These are phyloP conservation scores for Eimeria falciformis DNA, from an alignment of 169 alveolate genomes.

Conservation along the genomic window DNA sequence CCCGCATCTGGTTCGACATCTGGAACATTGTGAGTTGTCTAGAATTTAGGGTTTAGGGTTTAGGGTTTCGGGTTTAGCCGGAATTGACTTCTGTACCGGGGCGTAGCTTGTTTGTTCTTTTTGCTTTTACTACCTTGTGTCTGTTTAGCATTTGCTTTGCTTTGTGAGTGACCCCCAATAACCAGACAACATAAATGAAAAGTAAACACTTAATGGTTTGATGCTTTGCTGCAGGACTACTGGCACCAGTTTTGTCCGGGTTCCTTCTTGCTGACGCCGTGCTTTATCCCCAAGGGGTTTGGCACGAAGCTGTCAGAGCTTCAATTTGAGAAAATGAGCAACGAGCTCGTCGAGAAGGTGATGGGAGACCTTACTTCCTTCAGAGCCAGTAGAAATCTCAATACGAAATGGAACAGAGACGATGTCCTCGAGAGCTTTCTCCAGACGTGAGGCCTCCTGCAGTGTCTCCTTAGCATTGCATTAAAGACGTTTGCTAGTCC, in stretches of 20 bases:
- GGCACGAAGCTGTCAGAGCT: slow-evolving; percentile 55
- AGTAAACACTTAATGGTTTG: too few species aligned
- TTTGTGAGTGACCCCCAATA: not conserved
- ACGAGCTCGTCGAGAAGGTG: slow-evolving; percentile 43
- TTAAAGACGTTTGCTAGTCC: too few species aligned
- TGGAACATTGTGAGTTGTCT: slow-evolving; percentile 74
- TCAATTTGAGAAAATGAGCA: slow-evolving; percentile 34
- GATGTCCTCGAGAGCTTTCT: slow-evolving; percentile 69
- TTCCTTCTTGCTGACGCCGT: slow-evolving; percentile 19
- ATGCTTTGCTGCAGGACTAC: slow-evolving; percentile 9
- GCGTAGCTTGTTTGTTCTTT: too few species aligned
- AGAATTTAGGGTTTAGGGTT: not conserved
- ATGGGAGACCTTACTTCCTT: slow-evolving; percentile 13
- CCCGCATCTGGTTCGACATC: slow-evolving; percentile 74
- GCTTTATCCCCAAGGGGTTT: slow-evolving; percentile 57
- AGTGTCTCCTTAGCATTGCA: not conserved
- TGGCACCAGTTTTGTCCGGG: slow-evolving; percentile 75
- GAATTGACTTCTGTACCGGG: not conserved
- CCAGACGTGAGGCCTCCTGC: slow-evolving; percentile 34
- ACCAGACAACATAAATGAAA: too few species aligned
- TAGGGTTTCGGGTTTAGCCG: not conserved
- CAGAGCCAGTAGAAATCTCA: slow-evolving; percentile 56
- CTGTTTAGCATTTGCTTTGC: too few species aligned
- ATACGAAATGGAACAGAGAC: slow-evolving; percentile 72
- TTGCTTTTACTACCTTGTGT: not conserved